Evolutionary conservation across 257 asterid genomes (phyloP).

Genomic region (Avicennia marina): DNA sequence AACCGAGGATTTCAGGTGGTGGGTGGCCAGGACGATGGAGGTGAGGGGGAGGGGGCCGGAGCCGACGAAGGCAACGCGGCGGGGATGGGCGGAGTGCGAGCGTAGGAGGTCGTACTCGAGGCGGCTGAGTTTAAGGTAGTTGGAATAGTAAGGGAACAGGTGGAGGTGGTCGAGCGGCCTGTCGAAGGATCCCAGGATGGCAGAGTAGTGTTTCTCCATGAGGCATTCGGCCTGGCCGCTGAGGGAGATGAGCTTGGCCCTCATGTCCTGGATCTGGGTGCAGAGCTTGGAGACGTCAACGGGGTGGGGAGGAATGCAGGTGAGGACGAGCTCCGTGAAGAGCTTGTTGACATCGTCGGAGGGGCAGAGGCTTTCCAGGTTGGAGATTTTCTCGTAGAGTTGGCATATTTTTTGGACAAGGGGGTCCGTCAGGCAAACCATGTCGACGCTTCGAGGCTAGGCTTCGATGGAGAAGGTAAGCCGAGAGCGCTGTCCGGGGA

Average conservation of each 20-base stretch:
- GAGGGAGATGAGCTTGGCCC: constrained; percentile 52
- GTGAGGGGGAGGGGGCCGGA: constrained; percentile 94
- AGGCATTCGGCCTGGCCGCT: constrained; percentile 78
- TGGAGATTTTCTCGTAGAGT: constrained; percentile 52
- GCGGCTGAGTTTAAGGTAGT: constrained; percentile 60
- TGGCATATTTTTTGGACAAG: constrained; percentile 49
- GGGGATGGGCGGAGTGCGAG: constrained; percentile 32
- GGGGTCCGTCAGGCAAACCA: constrained; percentile 79
- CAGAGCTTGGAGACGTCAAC: constrained; percentile 69
- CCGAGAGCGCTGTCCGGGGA: no score
- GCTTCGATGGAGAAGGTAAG: no score
- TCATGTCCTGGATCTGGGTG: constrained; percentile 46
- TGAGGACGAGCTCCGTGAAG: constrained; percentile 61
- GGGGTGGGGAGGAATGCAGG: constrained; percentile 79
- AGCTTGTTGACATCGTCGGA: constrained; percentile 59
- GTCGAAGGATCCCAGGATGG: constrained; percentile 39
- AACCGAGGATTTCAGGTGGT: constrained; percentile 43
- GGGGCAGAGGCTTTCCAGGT: constrained; percentile 58
- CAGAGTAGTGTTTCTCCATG: constrained; percentile 59
- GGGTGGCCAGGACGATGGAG: constrained; percentile 67
- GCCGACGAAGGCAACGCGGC: constrained; percentile 62
- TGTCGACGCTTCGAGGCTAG: no score
- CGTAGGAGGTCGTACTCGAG: constrained; percentile 58
- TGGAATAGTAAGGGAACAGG: constrained; percentile 62
- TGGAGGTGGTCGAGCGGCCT: constrained; percentile 56